phyloP scores from a whole-genome alignment of 2,329 filamentous ascomycete species.

The Parasarocladium wereldwijsianum region DNA sequence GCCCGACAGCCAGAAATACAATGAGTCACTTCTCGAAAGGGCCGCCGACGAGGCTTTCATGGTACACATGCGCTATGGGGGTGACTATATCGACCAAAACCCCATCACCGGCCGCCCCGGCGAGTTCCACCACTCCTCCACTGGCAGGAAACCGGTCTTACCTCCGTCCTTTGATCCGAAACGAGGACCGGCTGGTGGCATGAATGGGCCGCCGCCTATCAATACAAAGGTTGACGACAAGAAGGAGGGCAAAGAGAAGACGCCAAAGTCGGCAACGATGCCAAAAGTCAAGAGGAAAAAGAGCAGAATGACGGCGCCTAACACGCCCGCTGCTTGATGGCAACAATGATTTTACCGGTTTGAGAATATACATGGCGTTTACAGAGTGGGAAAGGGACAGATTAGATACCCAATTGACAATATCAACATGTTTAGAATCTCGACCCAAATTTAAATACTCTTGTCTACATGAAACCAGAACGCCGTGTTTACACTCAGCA shows the following conservation, averaged over 20 bases:
- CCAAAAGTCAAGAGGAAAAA: slow-evolving; percentile 32
- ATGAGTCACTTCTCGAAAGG: slow-evolving; percentile 26
- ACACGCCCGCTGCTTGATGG: neutral
- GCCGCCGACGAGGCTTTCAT: slow-evolving; percentile 43
- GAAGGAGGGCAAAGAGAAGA: slow-evolving; percentile 32
- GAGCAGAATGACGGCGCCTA: slow-evolving; percentile 22
- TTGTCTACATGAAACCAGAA: no score
- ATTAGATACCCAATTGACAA: no score
- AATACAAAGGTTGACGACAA: slow-evolving; percentile 28
- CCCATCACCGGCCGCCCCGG: slow-evolving; percentile 52
- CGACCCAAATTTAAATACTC: no score
- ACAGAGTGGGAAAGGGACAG: no score
- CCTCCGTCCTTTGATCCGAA: slow-evolving; percentile 16
- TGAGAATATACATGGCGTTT: no score
- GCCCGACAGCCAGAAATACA: slow-evolving; percentile 21
- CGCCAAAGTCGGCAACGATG: slow-evolving; percentile 23
- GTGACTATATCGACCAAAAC: slow-evolving; percentile 54
- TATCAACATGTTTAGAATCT: no score
- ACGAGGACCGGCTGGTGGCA: slow-evolving; percentile 15
- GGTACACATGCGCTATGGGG: slow-evolving; percentile 42
- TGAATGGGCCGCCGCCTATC: slow-evolving; percentile 19
- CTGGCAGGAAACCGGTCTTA: slow-evolving; percentile 33
- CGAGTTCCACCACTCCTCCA: slow-evolving; percentile 49
- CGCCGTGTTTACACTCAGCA: no score
- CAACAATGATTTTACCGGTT: slow-evolving; percentile 1